Evolutionary conservation across 1,284 basidiomycete species (phyloP), one percentile per base, ranked within the genome.

Genomic region (Wallemia ichthyophaga): DNA sequence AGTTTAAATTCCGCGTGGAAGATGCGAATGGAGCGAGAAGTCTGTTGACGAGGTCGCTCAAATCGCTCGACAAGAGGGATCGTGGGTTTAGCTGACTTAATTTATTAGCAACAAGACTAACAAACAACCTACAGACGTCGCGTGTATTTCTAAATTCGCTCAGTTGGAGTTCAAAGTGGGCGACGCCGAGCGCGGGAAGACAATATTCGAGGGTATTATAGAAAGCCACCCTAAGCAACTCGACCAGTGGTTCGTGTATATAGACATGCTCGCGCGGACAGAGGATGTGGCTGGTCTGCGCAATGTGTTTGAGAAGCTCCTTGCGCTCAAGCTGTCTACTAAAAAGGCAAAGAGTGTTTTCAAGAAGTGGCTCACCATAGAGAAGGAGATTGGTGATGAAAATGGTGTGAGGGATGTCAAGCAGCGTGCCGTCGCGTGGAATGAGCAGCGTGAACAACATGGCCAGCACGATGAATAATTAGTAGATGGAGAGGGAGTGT

Each of bases 291-390:
- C 82, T 63, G 79, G 76, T 64, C 69, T 86, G 55, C 74, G 87
- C 78, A 81, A 69, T 26, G 73, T 67, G 17, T 96, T 95, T 65
- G 81, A 84, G 62, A 81, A 89, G 15, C 78, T 85, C 7, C 72
- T 98, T 15, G 71, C 77, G 21, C 74, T 81, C 25, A 94, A 91
- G 69, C 82, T 94, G 74, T 91, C 86, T 5, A 85, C 80, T 65
- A 89, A 94, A 69, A 91, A 92, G 72, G 87, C 86, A 59, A 92
- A 92, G 84, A 87, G 68, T 64, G 78, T 71, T 69, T 94, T 96
- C 77, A 98, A 99, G 71, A 96, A 96, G 71, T 96, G 92, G 87
- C 74, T 98, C 37, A 81, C 81, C 61, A 72, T 95, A 56, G 94
- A 99, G 70, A 79, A 79, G 65, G 76, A 79, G 63, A 72, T 89